Base-by-base conservation (phyloP, 192 early-diverging fungal species). In the Haplosporangium gracile region DNA sequence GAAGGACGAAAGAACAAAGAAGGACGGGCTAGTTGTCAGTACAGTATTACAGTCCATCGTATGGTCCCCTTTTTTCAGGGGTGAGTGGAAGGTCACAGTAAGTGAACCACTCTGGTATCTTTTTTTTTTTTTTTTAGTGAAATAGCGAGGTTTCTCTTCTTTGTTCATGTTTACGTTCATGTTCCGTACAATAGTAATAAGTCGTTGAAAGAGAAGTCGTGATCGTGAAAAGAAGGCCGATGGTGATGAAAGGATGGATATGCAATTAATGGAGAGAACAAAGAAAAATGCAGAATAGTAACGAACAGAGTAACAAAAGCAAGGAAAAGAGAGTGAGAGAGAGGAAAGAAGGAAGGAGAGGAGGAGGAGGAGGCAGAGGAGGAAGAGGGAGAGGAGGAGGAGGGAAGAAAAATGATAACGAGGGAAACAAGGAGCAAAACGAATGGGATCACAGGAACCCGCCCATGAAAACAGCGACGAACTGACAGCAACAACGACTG, bases 181-280 rank as follows among this genome's bases (percentile, higher is more conserved):
- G 49, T 51, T 51, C 49, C 49, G 49, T 51, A 51, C 49, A 51
- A 51, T 51, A 51, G 36, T 36, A 51, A 15, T 20, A 22, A 4
- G 2, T 51, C 49, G 49, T 51, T 51, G 18, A 51, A 18, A 5
- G 42, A 43, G 42, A 10, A 43, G 42, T 43, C 42, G 42, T 43
- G 5, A 18, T 51, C 49, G 49, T 51, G 20, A 51, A 51, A 51
- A 51, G 49, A 51, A 65, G 26, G n/a, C 60, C 29, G 29, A 32
- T 32, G 26, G 60, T 11, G 29, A 15, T 65, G 29, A 11, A 65
- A 13, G 42, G 49, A 5, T 20, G 49, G 49, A 51, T 51, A 51
- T 51, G 49, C 18, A 20, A 51, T 63, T 63, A 60, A 60, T 47
- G 65, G 38, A 47, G 43, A 53, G 65, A 69, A 77, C 15, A 72